Base-by-base conservation (phyloP, 2,329 filamentous ascomycete species). In the Rachicladosporium sp. region DNA sequence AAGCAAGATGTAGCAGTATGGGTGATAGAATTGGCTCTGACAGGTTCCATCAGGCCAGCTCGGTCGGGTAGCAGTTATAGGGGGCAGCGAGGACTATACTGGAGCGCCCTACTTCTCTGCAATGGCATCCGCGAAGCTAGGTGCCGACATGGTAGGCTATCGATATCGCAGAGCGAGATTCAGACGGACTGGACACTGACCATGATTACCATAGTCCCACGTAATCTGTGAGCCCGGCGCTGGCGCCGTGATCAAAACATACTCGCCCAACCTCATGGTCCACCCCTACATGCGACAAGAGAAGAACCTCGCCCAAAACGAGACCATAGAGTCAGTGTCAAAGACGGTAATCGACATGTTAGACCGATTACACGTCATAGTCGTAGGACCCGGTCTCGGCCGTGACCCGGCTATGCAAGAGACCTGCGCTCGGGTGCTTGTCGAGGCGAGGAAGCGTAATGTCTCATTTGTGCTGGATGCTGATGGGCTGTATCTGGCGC, bases 211-310 rank as follows among this genome's bases (percentile, higher is more conserved):
- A 23, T 39, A 86, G 86, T 86, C 81, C 48, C 89, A 95, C 65
- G 82, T 98, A 46, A 93, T 98, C 56, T 98, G 91, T 69, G 93
- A 93, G 44, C 86, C 84, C 8, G 81, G 75, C 40, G 91, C 91
- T 2, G 86, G 63, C 42, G 58, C 68, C 54, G 88, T 95, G 30
- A 94, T 98, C 65, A 98, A 98, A 68, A 85, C 86, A 3, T 98
- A 96, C 67, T 95, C 88, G 11, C 91, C 91, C 3, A 95, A 96
- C 60, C 71, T 98, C 23, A 98, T 98, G 89, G 91, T 98, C 8
- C 91, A 96, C 61, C 91, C 91, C 1, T 75, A 95, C 50, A 89
- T 98, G 77, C 82, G 86, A 23, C 85, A 91, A 62, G 75, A 77
- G 34, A 70, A 73, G 50, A 70, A 75, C 50, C 64, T 74, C 38